Evolutionary conservation across 257 asterid species (phyloP), one percentile per base, ranked within the genome.

Genomic region (Fraxinus americana): DNA sequence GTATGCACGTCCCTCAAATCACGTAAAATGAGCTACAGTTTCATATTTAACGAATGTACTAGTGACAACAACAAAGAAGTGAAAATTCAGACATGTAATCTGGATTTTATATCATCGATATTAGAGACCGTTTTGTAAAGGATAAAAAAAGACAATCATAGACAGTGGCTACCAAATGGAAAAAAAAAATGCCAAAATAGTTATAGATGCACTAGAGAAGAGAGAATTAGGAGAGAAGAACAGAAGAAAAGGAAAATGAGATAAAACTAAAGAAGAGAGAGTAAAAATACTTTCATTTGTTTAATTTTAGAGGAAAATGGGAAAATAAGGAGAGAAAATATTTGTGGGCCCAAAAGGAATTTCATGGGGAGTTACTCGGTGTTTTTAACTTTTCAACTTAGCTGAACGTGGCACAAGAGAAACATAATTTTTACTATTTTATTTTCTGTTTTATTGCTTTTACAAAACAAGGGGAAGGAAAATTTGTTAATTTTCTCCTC

Each of bases 1-100:
- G 74, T 80, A 27, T 70, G 34, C 72, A 23, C 16, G 14, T 17
- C 63, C 74, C 13, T 38, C 72, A 50, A 13, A 23, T 21, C 50
- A 13, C 75, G 39, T 2, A 19, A 76, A 70, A 19, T 10, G 75
- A 35, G 67, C 39, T 16, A 17, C 36, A 21, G 48, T 77, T 75
- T 7, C 61, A n/a, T 25, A 70, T 50, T 78, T 78, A 23, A 66
- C 7, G 9, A 4, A 34, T 6, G 8, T 59, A 57, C 70, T 36
- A 75, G 75, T 45, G 57, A 34, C 11, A 11, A 66, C 35, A 45
- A 7, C 36, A 17, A n/a, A 16, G 36, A 43, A 4, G 73, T 54
- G 19, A 45, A 19, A 74, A 27, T 67, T 43, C 29, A 9, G 41
- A 73, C 76, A 69, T 19, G 59, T 36, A 29, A 13, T 39, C 34